Conservation (phyloP, 2,329 filamentous ascomycete genomes). For the Ceratocystis huliohia region DNA sequence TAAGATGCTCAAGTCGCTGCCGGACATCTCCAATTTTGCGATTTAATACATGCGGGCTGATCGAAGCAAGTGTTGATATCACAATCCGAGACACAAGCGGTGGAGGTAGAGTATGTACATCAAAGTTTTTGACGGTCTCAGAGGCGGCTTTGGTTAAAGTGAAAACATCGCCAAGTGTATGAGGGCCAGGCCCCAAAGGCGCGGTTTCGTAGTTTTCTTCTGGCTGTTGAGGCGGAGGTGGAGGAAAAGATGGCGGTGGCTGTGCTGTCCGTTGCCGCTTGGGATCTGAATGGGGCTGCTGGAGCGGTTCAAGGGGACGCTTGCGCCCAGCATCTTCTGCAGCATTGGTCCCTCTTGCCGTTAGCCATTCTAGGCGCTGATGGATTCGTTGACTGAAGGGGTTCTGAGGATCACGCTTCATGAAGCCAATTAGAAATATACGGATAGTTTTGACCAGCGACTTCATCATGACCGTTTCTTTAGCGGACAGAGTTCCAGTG, state of each 20-base stretch:
- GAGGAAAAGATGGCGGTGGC: constrained; percentile 28
- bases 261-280: constrained; percentile 63
- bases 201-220: constrained; percentile 41
- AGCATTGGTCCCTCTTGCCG: constrained; percentile 63
- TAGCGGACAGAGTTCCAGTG: constrained; percentile 62
- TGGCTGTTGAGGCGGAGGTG: constrained; percentile 26
- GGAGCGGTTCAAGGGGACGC: constrained; percentile 56
- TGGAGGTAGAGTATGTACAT: constrained; percentile 65
- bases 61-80: constrained; percentile 51
- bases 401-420: constrained; percentile 72
- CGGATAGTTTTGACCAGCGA: constrained; percentile 93
- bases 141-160: constrained; percentile 59
- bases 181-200: constrained; percentile 59
- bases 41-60: constrained; percentile 19
- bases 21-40: constrained; percentile 21
- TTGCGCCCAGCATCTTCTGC: constrained; percentile 72
- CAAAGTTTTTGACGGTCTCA: constrained; percentile 60
- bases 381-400: constrained; percentile 67
- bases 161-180: constrained; percentile 72
- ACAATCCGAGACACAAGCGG: constrained; percentile 68
- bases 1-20: constrained; percentile 16
- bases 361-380: constrained; percentile 70
- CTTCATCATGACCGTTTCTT: constrained; percentile 67
- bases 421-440: constrained; percentile 68
- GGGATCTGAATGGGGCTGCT: constrained; percentile 60